These are phyloP conservation scores for Penstemon eatonii DNA, from an alignment of 257 asterid genomes.

Conservation along the genomic window DNA sequence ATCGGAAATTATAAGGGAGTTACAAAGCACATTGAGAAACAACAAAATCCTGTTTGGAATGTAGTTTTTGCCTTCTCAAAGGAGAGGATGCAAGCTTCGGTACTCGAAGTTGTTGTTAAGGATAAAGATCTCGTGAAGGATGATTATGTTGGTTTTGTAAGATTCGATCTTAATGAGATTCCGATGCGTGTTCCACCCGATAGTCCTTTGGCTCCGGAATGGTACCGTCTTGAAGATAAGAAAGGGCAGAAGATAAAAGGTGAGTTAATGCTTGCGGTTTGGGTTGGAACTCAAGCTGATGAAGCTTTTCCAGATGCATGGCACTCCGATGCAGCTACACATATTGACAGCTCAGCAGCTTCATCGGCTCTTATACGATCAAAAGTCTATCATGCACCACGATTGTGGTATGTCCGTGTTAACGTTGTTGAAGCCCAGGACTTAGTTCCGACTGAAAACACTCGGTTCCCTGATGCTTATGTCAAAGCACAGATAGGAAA, in stretches of 20 bases:
- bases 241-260: slow-evolving; percentile 82
- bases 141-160: slow-evolving; percentile 69
- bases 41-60: slow-evolving; percentile 76
- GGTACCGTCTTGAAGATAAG: slow-evolving; percentile 84
- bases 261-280: slow-evolving; percentile 86
- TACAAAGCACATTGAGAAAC: slow-evolving; percentile 78
- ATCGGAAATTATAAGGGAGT: slow-evolving; percentile 82
- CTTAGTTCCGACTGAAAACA: slow-evolving; percentile 64
- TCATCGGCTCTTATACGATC: slow-evolving; percentile 73
- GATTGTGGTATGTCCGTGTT: slow-evolving; percentile 88
- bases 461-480: slow-evolving; percentile 73
- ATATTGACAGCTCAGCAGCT: slow-evolving; percentile 72
- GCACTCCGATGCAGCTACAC: slow-evolving; percentile 87
- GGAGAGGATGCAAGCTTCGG: slow-evolving; percentile 87
- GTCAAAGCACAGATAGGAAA: slow-evolving; percentile 89
- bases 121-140: slow-evolving; percentile 83
- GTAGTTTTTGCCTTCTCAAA: slow-evolving; percentile 85
- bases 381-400: slow-evolving; percentile 88
- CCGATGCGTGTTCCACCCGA: slow-evolving; percentile 92
- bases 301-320: slow-evolving; percentile 95
- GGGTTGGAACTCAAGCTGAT: slow-evolving; percentile 95
- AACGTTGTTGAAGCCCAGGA: slow-evolving; percentile 91
- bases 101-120: slow-evolving; percentile 79
- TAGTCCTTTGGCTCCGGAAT: slow-evolving; percentile 91
- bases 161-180: slow-evolving; percentile 80